Conservation (phyloP, 768 basidiomycete genomes). For the Boletus vermiculosoides region DNA sequence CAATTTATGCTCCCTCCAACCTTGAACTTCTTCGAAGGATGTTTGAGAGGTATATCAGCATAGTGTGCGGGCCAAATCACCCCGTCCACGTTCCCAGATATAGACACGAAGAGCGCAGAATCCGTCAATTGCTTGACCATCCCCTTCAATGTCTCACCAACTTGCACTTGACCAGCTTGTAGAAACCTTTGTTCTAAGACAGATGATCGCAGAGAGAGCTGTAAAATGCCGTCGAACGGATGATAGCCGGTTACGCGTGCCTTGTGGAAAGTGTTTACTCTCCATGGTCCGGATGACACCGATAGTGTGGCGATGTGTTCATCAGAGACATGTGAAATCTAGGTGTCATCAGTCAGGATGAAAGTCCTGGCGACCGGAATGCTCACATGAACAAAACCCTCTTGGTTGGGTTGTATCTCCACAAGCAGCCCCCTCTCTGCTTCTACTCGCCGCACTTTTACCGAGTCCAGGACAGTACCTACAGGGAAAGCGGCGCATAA, state of each 20-base stretch:
- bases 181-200: conserved; percentile 85
- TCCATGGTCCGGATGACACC: conserved; percentile 72
- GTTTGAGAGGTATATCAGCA: conserved; percentile 91
- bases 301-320: conserved; percentile 84
- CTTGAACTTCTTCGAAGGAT: conserved; percentile 90
- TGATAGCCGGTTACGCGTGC: conserved; percentile 88
- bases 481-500: conserved; percentile 66
- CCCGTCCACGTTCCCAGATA: conserved; percentile 87
- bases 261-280: conserved; percentile 70
- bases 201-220: conserved; percentile 82
- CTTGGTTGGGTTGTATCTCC: conserved; percentile 57
- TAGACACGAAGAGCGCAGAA: conserved; percentile 76
- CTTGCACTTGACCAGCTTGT: conserved; percentile 74
- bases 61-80: conserved; percentile 94
- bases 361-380: background rate
- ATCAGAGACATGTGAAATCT: conserved; percentile 95
- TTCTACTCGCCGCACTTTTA: conserved; percentile 74
- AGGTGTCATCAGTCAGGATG: conserved; percentile 1
- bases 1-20: conserved; percentile 80
- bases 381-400: conserved; percentile 87
- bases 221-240: conserved; percentile 81
- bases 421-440: conserved; percentile 79
- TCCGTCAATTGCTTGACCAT: conserved; percentile 84
- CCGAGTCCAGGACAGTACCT: conserved; percentile 68
- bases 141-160: conserved; percentile 85